These are phyloP conservation scores for Torulaspora franciscae DNA, from an alignment of 805 yeast genomes.

Conservation along the genomic window DNA sequence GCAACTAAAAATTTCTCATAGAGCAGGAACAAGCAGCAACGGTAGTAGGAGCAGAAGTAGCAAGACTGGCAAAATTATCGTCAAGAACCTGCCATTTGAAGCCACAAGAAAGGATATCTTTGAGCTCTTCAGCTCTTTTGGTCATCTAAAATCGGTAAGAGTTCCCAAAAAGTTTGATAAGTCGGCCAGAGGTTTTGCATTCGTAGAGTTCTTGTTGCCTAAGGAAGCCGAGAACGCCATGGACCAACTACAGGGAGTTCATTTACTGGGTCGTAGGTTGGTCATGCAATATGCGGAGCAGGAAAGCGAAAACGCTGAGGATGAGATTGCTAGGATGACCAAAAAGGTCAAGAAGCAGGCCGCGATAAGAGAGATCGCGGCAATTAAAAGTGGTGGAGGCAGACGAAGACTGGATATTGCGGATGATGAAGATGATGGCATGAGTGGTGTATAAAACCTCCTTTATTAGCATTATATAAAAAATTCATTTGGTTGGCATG, in stretches of 20 bases:
- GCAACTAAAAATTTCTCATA: constrained; percentile 81
- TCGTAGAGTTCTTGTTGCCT: constrained; percentile 81
- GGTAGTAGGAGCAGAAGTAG: constrained; percentile 37
- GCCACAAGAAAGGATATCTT: constrained; percentile 89
- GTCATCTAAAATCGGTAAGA: constrained; percentile 88
- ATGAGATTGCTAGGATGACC: constrained; percentile 86
- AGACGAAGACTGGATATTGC: constrained; percentile 64
- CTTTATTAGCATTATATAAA: neutral
- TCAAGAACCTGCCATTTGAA: constrained; percentile 96
- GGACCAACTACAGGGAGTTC: constrained; percentile 92
- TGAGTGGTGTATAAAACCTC: constrained; percentile 19
- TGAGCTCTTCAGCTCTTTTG: constrained; percentile 89
- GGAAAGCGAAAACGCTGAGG: constrained; percentile 80
- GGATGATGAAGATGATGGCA: constrained; percentile 33
- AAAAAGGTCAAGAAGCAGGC: constrained; percentile 77
- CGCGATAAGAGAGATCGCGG: constrained; percentile 68
- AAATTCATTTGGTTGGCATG: neutral
- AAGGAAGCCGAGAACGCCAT: constrained; percentile 93
- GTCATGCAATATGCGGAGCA: constrained; percentile 89
- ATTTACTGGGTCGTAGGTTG: constrained; percentile 88
- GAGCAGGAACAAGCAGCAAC: constrained; percentile 46
- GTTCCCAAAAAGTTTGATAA: constrained; percentile 95
- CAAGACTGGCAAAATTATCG: constrained; percentile 70
- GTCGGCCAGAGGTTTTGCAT: constrained; percentile 95
- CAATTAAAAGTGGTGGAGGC: constrained; percentile 63